Evolutionary conservation across 306 rosid species (phyloP), one percentile per base, ranked within the genome.

Genomic region (Fragaria iinumae): DNA sequence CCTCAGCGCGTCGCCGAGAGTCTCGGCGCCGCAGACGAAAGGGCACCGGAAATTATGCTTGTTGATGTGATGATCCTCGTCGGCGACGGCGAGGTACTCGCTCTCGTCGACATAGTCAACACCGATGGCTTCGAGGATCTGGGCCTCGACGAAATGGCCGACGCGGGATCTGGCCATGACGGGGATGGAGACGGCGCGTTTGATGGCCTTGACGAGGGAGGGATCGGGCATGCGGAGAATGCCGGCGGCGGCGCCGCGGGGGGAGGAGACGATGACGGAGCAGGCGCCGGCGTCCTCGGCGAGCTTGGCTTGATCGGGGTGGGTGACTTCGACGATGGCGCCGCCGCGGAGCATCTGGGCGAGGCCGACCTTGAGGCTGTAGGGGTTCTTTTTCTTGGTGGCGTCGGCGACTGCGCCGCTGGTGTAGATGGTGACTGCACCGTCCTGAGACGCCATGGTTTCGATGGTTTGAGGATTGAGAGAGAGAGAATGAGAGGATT

Each of bases 71-170:
- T 93, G 86, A 1, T 85, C 82, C 16, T 85, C 88, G 56, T 93
- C 98, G 17, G 88, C 95, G 18, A 65, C 11, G 5, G 91, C 74
- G 1, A 88, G 80, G 5, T 56, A 50, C 75, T 91, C 95, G 84
- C 88, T 89, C 67, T 93, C 98, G 77, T 93, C 93, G 76, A 93
- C 70, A 68, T 89, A 89, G 52, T 87, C 94, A 2, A 86, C 95
- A 2, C 90, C 93, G 14, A 83, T 21, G 38, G 88, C 80, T 79
- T 89, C 89, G 0, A 93, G 91, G 50, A 93, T 88, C 90, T 93
- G 98, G 1, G 96, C 96, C 72, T 93, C 96, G 0, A 89, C 98
- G 81, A 93, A 91, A 65, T 91, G 98, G 10, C 95, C 98, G 4
- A 89, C 85, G 36, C 96, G 86, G 10, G 87, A 89, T 50, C 90